Evolutionary conservation across 768 basidiomycete genomes (phyloP).

Genomic region (Amanita jacksonii): DNA sequence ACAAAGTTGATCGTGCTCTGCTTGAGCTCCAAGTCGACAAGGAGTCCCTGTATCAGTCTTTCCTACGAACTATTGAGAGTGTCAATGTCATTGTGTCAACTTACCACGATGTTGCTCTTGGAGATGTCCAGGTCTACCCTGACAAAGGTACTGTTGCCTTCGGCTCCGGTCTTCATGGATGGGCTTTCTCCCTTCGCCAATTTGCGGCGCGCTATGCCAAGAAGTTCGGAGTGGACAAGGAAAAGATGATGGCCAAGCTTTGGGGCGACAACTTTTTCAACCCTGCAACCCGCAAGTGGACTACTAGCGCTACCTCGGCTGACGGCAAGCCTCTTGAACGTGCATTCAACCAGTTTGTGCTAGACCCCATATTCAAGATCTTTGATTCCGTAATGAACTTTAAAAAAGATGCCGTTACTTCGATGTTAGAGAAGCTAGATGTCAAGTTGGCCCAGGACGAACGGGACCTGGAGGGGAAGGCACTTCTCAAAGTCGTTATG

Average conservation of each 20-base stretch:
- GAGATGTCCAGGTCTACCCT: conserved; percentile 98
- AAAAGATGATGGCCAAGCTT: conserved; percentile 94
- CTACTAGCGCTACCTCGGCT: conserved; percentile 60
- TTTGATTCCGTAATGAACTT: conserved; percentile 99
- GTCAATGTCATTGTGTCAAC: conserved; percentile 99
- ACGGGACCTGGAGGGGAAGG: conserved; percentile 91
- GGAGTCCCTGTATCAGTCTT: conserved; percentile 95
- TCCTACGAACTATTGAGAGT: conserved; percentile 93
- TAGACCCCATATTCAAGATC: conserved; percentile 98
- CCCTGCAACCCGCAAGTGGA: conserved; percentile 94
- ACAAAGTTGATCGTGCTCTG: conserved; percentile 99
- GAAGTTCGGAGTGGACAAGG: conserved; percentile 98
- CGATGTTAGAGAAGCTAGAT: conserved; percentile 95
- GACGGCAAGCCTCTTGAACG: conserved; percentile 93
- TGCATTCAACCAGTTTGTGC: conserved; percentile 96
- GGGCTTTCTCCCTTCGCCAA: conserved; percentile 98
- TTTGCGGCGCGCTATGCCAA: conserved; percentile 92
- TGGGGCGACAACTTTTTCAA: conserved; percentile 99
- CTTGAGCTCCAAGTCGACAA: conserved; percentile 97
- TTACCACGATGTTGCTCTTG: conserved; percentile 88
- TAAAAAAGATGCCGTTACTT: conserved; percentile 81
- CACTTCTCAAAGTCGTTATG: conserved; percentile 95
- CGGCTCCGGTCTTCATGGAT: conserved; percentile 98
- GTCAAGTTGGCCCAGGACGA: conserved; percentile 82
- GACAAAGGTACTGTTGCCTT: conserved; percentile 98